Percentiles rank a stretch among this genome's conserved stretches.
Conservation (phyloP, 2,329 filamentous ascomycete genomes). For the Keithomyces neogunnii region DNA sequence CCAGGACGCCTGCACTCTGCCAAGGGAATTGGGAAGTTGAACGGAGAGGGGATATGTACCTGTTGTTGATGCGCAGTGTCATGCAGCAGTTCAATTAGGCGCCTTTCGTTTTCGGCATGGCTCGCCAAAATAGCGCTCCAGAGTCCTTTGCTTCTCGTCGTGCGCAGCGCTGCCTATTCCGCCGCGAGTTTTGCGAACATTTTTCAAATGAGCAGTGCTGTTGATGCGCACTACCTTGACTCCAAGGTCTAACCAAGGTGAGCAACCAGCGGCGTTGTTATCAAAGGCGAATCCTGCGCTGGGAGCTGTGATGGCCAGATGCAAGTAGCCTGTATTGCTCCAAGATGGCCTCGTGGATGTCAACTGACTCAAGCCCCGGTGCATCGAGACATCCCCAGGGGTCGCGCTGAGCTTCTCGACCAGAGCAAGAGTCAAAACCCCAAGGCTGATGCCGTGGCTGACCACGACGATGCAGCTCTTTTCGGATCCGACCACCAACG, state of each 20-base stretch:
- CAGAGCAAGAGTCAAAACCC: constrained; percentile 57
- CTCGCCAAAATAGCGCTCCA: constrained; percentile 67
- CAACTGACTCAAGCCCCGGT: neutral
- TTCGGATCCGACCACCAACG: constrained; percentile 4
- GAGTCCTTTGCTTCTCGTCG: constrained; percentile 66
- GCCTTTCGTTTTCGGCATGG: constrained; percentile 7
- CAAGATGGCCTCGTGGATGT: constrained; percentile 22
- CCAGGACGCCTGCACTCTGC: constrained; percentile 4
- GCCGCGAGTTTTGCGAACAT: constrained; percentile 70
- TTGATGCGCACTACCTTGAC: constrained; percentile 42
- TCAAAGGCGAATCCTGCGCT: neutral
- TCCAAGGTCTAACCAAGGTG: constrained; percentile 11
- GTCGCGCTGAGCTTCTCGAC: constrained; percentile 37
- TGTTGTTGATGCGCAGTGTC: constrained; percentile 8
- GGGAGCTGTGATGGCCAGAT: constrained; percentile 16
- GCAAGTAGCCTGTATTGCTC: constrained; percentile 45
- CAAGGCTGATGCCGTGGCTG: constrained; percentile 69
- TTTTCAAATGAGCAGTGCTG: constrained; percentile 59
- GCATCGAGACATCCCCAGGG: neutral
- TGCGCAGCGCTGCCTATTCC: constrained; percentile 73
- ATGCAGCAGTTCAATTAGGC: neutral
- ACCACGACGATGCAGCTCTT: constrained; percentile 58
- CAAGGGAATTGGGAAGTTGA: too few relatives aligned
- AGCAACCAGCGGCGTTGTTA: constrained; percentile 9
- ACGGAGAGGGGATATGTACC: constrained; percentile 28